Evolutionary conservation across 305 asterid genomes (phyloP).

Genomic region (Solanum hybrid): DNA sequence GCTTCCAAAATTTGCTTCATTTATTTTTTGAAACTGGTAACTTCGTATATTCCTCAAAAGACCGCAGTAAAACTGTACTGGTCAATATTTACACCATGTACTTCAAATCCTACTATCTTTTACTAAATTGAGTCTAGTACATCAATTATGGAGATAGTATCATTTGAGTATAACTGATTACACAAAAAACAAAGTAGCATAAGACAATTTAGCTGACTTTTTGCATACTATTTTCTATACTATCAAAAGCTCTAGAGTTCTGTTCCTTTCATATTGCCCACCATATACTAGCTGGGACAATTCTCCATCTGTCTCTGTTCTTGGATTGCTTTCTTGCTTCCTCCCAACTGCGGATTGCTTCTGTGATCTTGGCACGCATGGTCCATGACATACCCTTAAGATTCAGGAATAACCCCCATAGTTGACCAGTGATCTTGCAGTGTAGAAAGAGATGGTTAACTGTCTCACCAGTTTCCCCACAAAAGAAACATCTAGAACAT

Average conservation of each 20-base stretch:
- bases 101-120: neutral
- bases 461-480: neutral
- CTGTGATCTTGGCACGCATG: neutral
- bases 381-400: neutral
- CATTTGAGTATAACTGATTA: neutral
- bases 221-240: neutral
- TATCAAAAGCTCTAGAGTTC: neutral
- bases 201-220: neutral
- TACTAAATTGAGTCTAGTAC: neutral
- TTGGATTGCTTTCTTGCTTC: neutral
- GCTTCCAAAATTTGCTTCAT: neutral
- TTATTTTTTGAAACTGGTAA: neutral
- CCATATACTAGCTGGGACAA: neutral
- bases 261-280: neutral
- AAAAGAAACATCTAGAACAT: neutral
- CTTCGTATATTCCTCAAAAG: neutral
- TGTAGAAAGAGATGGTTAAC: neutral
- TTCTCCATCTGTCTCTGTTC: neutral
- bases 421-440: neutral
- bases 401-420: neutral
- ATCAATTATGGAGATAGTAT: neutral
- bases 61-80: neutral
- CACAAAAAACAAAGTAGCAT: neutral
- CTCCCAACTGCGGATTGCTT: neutral
- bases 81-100: neutral